A percentile compares a stretch with the other conserved stretches of the same genome.
These are phyloP conservation scores for Cylindrotheca closterium DNA, from an alignment of 108 stramenopile species.

Conservation along the genomic window DNA sequence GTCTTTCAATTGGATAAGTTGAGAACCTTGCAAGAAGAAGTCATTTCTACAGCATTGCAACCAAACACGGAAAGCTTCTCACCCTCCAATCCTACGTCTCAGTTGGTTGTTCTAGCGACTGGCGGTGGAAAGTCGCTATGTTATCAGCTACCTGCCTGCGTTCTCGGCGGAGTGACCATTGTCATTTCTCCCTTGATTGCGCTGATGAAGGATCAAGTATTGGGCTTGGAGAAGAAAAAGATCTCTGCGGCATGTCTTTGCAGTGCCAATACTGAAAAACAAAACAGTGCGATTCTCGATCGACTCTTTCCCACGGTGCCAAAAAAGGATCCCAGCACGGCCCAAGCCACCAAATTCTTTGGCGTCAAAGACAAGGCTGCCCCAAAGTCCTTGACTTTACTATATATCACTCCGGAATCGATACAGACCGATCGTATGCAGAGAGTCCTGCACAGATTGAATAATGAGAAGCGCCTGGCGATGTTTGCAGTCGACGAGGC, in stretches of 20 bases:
- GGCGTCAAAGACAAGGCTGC: no score
- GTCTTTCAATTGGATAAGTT: background rate
- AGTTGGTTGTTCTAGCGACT: slow-evolving; percentile 90
- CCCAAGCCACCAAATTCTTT: no score
- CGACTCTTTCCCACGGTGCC: no score
- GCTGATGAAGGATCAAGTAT: slow-evolving; percentile 95
- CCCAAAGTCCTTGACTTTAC: slow-evolving; percentile 50
- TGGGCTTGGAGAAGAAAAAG: slow-evolving; percentile 55
- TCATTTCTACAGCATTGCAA: background rate
- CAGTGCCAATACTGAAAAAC: slow-evolving; percentile 38
- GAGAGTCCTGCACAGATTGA: slow-evolving; percentile 53
- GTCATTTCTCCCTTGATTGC: slow-evolving; percentile 96
- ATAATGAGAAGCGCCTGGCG: slow-evolving; percentile 60
- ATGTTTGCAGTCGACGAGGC: slow-evolving; percentile 97
- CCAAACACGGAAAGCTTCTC: no score
- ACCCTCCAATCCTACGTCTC: slow-evolving; percentile 40
- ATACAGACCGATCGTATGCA: slow-evolving; percentile 79
- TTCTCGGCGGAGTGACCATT: slow-evolving; percentile 82
- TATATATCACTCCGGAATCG: slow-evolving; percentile 97
- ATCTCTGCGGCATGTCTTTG: slow-evolving; percentile 71
- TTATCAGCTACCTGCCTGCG: slow-evolving; percentile 94
- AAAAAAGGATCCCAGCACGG: background rate
- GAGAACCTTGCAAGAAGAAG: background rate
- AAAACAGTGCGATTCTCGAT: slow-evolving; percentile 52
- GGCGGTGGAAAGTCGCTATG: slow-evolving; percentile 94